Evolutionary conservation across 2,329 filamentous ascomycete species (phyloP).

Genomic region (Berkeleyomyces basicola): DNA sequence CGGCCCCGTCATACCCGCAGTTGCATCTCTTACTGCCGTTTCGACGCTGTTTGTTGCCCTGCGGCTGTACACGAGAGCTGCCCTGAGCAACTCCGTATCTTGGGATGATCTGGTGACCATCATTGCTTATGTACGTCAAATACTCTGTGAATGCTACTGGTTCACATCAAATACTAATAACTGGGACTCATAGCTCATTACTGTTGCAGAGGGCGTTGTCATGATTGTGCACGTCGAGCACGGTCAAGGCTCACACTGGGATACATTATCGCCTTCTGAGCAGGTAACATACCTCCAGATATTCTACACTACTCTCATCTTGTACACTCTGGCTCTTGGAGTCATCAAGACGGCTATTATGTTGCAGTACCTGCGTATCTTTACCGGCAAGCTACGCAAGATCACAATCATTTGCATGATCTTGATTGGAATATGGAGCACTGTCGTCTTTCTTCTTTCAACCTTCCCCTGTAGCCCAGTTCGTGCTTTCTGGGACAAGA

Average conservation of each 20-base stretch:
- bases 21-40: neutral
- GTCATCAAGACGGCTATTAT: conserved; percentile 18
- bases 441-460: conserved; percentile 10
- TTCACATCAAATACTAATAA: neutral
- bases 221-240: conserved; percentile 12
- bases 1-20: conserved; percentile 3
- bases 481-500: conserved; percentile 13
- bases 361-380: conserved; percentile 19
- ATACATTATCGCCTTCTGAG: neutral
- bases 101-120: conserved; percentile 7
- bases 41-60: conserved; percentile 8
- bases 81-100: conserved; percentile 5
- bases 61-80: conserved; percentile 9
- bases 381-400: conserved; percentile 9
- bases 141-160: neutral
- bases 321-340: conserved; percentile 16
- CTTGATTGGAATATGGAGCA: conserved; percentile 13
- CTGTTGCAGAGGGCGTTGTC: conserved; percentile 7
- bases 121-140: conserved; percentile 8
- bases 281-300: conserved; percentile 14
- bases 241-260: conserved; percentile 10
- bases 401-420: conserved; percentile 14
- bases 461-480: conserved; percentile 14
- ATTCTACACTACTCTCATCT: conserved; percentile 16
- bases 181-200: neutral